Evolutionary conservation across 495 filamentous ascomycete genomes (phyloP), one percentile per base, ranked within the genome.

Genomic region (Antarctomyces pellizariae): DNA sequence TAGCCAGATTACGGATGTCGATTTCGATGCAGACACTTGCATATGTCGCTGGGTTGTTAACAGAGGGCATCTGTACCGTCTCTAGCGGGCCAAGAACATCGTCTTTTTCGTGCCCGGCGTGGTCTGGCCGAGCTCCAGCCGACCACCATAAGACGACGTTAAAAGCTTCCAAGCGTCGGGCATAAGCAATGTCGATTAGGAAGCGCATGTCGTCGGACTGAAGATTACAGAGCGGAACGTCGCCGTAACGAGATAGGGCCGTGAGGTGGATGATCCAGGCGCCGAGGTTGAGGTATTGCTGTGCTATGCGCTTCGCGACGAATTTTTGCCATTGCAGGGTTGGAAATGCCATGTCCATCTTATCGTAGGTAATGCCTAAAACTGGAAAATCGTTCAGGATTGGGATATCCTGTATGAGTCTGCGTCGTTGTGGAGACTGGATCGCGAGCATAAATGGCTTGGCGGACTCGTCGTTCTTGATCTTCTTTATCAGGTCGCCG

Each of bases 61-160:
- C 67, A 16, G 71, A 71, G 0, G 86, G 86, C 82, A 93, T 92
- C 30, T 76, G 68, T 13, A 95, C 76, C n/a, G 59, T 74, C 36
- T 99, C 86, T 23, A 95, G 58, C 1, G 73, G 60, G 2, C 75
- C 73, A 0, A 73, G 50, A 21, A 92, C 67, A 45, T 95, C 80
- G 46, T 99, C 86, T 37, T 74, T 76, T 46, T 99, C 86, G 45
- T 91, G 77, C 5, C 84, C 86, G 28, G 84, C 86, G 53, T 99
- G 86, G 39, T 99, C 86, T 14, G 89, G 86, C 28, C 65, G 64
- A 4, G 86, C 66, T 15, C 67, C 71, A 7, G 59, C 57, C 17
- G 82, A 92, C 86, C 86, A 99, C 86, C 86, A 99, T n/a, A 99
- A 59, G 9, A 99, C 74, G 4, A 99, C 77, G 34, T 83, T 83